Percentiles rank a stretch among this genome's conserved stretches.
Conservation (phyloP, 2,329 filamentous ascomycete species). For the Zymoseptoria passerinii region DNA sequence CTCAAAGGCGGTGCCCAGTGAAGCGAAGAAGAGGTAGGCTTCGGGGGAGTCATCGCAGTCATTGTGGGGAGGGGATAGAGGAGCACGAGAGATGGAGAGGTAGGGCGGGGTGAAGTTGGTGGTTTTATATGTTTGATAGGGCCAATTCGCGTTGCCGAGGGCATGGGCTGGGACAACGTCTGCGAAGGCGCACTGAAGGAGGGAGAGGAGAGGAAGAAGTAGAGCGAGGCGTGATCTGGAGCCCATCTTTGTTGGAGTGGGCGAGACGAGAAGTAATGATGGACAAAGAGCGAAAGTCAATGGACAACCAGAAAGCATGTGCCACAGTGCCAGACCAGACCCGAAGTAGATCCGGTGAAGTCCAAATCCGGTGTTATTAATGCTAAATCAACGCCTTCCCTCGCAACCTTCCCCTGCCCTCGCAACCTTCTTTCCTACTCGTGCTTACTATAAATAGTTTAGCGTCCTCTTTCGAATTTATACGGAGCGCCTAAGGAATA, state of each 20-base stretch:
- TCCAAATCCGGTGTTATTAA: too few relatives aligned
- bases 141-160: constrained; percentile 3
- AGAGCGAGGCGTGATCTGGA: background rate
- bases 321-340: too few relatives aligned
- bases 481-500: too few relatives aligned
- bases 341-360: too few relatives aligned
- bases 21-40: constrained; percentile 15
- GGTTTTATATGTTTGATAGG: constrained; percentile 10
- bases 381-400: too few relatives aligned
- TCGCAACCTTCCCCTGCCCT: too few relatives aligned
- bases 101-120: constrained; percentile 9
- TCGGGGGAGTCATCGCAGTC: background rate
- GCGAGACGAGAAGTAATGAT: too few relatives aligned
- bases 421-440: too few relatives aligned
- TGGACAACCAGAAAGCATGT: too few relatives aligned
- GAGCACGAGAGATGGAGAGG: constrained; percentile 1
- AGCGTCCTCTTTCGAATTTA: too few relatives aligned
- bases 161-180: background rate
- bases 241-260: background rate
- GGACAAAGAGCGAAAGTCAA: too few relatives aligned
- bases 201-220: background rate
- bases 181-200: background rate
- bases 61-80: background rate
- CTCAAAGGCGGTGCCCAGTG: constrained; percentile 13
- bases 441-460: too few relatives aligned